Evolutionary conservation across 106 monocot species (phyloP).

Genomic region (Apostasia shenzhenica): DNA sequence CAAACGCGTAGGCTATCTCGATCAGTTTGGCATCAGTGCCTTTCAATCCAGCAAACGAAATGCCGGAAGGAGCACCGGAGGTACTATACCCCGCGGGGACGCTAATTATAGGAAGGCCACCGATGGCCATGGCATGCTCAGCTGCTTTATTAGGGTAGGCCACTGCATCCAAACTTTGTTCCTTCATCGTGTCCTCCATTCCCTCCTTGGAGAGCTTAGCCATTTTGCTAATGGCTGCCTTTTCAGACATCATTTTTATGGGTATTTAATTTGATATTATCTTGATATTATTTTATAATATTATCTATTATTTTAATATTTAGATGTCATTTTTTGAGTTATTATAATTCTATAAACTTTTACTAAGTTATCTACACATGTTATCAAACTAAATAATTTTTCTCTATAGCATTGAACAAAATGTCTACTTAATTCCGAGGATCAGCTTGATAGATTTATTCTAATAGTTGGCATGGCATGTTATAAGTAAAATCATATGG

Average conservation of each 20-base stretch:
- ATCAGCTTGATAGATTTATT: too few relatives aligned
- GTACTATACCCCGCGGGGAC: constrained; percentile 28
- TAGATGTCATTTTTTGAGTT: too few relatives aligned
- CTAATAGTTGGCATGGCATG: too few relatives aligned
- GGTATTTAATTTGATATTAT: too few relatives aligned
- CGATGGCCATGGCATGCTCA: constrained; percentile 6
- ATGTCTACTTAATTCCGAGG: too few relatives aligned
- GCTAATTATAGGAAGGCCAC: constrained; percentile 30
- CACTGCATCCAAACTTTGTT: constrained; percentile 29
- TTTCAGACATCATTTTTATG: not conserved
- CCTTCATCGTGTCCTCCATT: constrained; percentile 25
- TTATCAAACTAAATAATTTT: too few relatives aligned
- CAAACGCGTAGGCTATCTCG: constrained; percentile 44
- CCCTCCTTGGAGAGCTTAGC: constrained; percentile 12
- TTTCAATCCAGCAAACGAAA: constrained; percentile 30
- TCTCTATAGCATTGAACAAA: too few relatives aligned
- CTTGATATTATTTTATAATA: too few relatives aligned
- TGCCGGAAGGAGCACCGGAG: constrained; percentile 16
- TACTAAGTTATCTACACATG: too few relatives aligned
- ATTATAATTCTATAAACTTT: too few relatives aligned
- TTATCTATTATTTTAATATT: too few relatives aligned
- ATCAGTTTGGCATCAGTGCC: constrained; percentile 36
- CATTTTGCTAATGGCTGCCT: constrained; percentile 8
- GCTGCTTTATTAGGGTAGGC: constrained; percentile 8
- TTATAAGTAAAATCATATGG: too few relatives aligned